Conservation (phyloP, 2,329 filamentous ascomycete species). For the Tolypocladium tropicale region DNA sequence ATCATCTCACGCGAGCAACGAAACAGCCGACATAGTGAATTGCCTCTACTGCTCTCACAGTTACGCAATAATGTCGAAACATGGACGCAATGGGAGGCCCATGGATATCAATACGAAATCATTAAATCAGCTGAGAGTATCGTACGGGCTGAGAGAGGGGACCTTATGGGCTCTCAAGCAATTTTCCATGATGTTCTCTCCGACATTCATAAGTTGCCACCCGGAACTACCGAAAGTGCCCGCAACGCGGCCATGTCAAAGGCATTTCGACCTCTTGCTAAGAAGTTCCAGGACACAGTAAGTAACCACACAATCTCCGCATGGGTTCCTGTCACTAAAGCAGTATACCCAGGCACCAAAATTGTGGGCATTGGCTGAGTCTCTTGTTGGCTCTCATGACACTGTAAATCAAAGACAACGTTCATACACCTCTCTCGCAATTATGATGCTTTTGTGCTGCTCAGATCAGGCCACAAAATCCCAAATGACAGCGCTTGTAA, state of each 20-base stretch:
- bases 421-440: conserved; percentile 1
- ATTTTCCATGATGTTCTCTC: not conserved
- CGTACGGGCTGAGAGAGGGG: not conserved
- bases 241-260: not conserved
- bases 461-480: conserved; percentile 1
- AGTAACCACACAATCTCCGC: not conserved
- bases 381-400: not conserved
- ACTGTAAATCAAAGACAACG: conserved; percentile 2
- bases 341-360: not conserved
- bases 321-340: not conserved
- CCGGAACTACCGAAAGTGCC: not conserved
- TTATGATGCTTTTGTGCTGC: conserved; percentile 2
- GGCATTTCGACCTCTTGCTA: not conserved
- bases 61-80: conserved; percentile 1
- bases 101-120: conserved; percentile 3
- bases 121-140: conserved; percentile 3
- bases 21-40: conserved; percentile 1
- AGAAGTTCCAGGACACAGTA: not conserved
- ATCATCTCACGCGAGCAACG: conserved; percentile 2
- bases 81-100: conserved; percentile 4
- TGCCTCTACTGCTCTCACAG: conserved; percentile 1
- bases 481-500: not conserved
- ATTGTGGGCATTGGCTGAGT: not conserved
- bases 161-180: not conserved
- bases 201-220: not conserved